Evolutionary conservation across 129 eudicot species (phyloP).

Genomic region (Escallonia herrerae): DNA sequence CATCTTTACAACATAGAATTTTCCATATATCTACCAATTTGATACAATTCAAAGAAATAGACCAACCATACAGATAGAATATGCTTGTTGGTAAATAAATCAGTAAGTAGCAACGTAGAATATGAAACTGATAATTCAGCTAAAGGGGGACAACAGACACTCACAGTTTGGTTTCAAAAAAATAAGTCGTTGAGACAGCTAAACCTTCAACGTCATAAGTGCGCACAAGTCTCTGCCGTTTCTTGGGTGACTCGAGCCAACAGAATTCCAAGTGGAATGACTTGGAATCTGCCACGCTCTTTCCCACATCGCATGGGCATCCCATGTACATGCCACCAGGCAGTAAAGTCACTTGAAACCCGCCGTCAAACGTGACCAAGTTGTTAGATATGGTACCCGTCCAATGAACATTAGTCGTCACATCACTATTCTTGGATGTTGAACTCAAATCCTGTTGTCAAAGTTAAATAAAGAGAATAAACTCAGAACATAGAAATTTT

Average conservation of each 20-base stretch:
- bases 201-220: slow-evolving; percentile 83
- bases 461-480: slow-evolving; percentile 1
- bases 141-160: background rate
- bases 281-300: slow-evolving; percentile 56
- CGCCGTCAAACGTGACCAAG: slow-evolving; percentile 66
- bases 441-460: slow-evolving; percentile 53
- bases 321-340: slow-evolving; percentile 99
- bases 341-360: slow-evolving; percentile 60
- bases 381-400: slow-evolving; percentile 51
- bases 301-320: slow-evolving; percentile 68
- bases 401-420: slow-evolving; percentile 66
- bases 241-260: slow-evolving; percentile 78
- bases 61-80: too few species aligned
- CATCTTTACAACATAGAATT: too few species aligned
- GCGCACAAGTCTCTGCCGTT: slow-evolving; percentile 87
- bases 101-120: too few species aligned
- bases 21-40: too few species aligned
- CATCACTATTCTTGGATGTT: slow-evolving; percentile 37
- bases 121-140: too few species aligned
- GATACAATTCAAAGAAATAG: too few species aligned
- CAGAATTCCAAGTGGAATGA: slow-evolving; percentile 86
- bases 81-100: too few species aligned
- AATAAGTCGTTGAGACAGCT: slow-evolving; percentile 83
- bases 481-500: background rate
- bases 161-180: slow-evolving; percentile 62